phyloP scores from a whole-genome alignment of 2,329 filamentous ascomycete species.

The Trichophyton schoenleinii region DNA sequence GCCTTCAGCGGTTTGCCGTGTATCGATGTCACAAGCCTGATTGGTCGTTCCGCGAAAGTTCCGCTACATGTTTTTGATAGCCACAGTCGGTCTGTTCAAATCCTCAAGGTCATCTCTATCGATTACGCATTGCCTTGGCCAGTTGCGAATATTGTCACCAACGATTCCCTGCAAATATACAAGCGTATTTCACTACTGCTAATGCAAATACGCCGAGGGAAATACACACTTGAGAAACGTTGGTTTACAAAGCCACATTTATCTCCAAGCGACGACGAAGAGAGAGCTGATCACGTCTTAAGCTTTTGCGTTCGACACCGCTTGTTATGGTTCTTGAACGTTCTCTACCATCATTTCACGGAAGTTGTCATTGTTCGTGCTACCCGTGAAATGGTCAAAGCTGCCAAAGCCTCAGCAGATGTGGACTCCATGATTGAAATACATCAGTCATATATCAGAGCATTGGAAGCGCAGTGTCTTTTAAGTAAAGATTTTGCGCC shows the following conservation, averaged over 20 bases:
- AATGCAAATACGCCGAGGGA: slow-evolving; percentile 62
- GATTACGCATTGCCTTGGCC: slow-evolving; percentile 56
- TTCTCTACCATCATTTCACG: slow-evolving; percentile 62
- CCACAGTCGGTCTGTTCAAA: slow-evolving; percentile 47
- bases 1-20: slow-evolving; percentile 46
- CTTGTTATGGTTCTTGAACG: slow-evolving; percentile 66
- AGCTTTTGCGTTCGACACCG: slow-evolving; percentile 47
- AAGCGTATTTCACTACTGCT: slow-evolving; percentile 62
- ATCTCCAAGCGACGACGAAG: slow-evolving; percentile 25
- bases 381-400: slow-evolving; percentile 42
- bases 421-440: slow-evolving; percentile 68
- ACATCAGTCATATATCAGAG: slow-evolving; percentile 52
- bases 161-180: slow-evolving; percentile 52
- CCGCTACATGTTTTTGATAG: slow-evolving; percentile 33
- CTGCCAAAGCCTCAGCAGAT: slow-evolving; percentile 51
- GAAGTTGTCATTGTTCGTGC: slow-evolving; percentile 57
- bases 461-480: slow-evolving; percentile 55
- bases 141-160: slow-evolving; percentile 58
- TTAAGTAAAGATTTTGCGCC: slow-evolving; percentile 56
- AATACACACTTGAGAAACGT: slow-evolving; percentile 49
- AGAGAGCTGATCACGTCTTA: slow-evolving; percentile 21
- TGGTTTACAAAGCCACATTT: slow-evolving; percentile 29
- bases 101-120: slow-evolving; percentile 51
- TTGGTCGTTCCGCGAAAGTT: slow-evolving; percentile 40
- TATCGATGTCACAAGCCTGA: slow-evolving; percentile 51